Evolutionary conservation across 805 yeast species (phyloP).

Genomic region (Teunomyces panamensis): DNA sequence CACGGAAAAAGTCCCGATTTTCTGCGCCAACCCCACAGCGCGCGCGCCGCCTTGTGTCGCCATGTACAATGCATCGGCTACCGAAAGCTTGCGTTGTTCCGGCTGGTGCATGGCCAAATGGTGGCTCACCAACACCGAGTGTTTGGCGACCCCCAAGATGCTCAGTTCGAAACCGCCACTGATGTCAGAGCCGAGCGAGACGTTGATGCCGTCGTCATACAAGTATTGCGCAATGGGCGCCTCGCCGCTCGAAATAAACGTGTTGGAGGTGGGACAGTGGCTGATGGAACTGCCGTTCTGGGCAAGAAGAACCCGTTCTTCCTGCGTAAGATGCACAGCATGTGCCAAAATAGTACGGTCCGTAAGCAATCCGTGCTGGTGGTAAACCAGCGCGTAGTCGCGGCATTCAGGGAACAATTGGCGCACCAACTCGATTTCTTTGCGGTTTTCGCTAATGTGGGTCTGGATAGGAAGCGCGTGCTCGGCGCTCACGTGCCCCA

Average conservation of each 20-base stretch:
- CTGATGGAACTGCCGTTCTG: conserved; percentile 65
- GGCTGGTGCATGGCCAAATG: conserved; percentile 30
- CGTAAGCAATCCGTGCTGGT: conserved; percentile 56
- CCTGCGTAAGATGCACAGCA: conserved; percentile 69
- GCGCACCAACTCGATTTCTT: conserved; percentile 72
- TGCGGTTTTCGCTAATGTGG: conserved; percentile 79
- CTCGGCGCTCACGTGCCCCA: conserved; percentile 56
- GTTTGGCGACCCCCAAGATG: conserved; percentile 33
- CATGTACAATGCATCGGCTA: conserved; percentile 71
- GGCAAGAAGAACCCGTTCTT: conserved; percentile 60
- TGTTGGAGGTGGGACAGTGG: conserved; percentile 92
- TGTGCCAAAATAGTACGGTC: conserved; percentile 81
- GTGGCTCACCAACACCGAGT: conserved; percentile 38
- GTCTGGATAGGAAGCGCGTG: conserved; percentile 74
- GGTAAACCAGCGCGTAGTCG: conserved; percentile 76
- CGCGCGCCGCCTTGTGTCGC: conserved; percentile 91
- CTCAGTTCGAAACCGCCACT: conserved; percentile 43
- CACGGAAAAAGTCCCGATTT: conserved; percentile 65
- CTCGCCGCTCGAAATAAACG: conserved; percentile 86
- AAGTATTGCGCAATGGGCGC: conserved; percentile 70
- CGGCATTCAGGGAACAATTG: conserved; percentile 68
- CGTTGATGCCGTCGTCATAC: conserved; percentile 63
- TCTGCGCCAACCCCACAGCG: conserved; percentile 55
- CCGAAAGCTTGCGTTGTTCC: conserved; percentile 44
- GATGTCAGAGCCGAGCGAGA: conserved; percentile 57